Percentiles rank a stretch among this genome's conserved stretches.
Conservation (phyloP, 2,329 filamentous ascomycete genomes). For the Aspergillus caelatus region DNA sequence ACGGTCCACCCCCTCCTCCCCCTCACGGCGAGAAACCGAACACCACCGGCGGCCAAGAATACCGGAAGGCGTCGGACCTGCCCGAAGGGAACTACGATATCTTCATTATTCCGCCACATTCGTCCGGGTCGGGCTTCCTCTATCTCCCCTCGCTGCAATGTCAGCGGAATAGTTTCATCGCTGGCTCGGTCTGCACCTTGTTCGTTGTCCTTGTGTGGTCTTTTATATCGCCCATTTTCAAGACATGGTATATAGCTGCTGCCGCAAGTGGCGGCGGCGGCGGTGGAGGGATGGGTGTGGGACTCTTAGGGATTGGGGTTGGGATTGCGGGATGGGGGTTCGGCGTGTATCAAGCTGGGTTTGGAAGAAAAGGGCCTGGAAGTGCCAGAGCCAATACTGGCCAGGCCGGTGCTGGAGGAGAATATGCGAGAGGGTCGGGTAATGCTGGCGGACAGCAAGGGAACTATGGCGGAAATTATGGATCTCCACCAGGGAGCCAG, state of each 20-base stretch:
- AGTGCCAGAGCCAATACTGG: constrained; percentile 7
- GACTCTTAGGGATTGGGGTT: constrained; percentile 71
- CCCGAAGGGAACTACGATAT: constrained; percentile 95
- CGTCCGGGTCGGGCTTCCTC: constrained; percentile 83
- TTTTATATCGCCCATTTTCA: constrained; percentile 71
- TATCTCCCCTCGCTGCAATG: constrained; percentile 90
- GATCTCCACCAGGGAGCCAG: constrained; percentile 33
- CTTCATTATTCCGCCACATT: constrained; percentile 92
- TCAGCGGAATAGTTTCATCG: constrained; percentile 86
- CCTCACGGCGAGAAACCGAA: constrained; percentile 81
- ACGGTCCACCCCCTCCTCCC: constrained; percentile 65
- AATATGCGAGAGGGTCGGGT: constrained; percentile 28
- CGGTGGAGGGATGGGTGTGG: constrained; percentile 70
- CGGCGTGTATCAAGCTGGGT: constrained; percentile 62
- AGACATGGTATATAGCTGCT: constrained; percentile 71
- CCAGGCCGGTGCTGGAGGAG: constrained; percentile 23
- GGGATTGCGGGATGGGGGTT: constrained; percentile 78
- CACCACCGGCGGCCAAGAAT: constrained; percentile 56
- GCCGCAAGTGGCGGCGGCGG: constrained; percentile 74
- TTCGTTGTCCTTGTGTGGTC: constrained; percentile 73
- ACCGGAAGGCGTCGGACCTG: constrained; percentile 59
- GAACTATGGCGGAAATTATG: constrained; percentile 32
- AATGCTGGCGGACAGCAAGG: constrained; percentile 30
- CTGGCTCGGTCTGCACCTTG: constrained; percentile 78
- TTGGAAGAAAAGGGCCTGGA: constrained; percentile 21